Base-by-base conservation (phyloP, 202 grass and related monocot species). In the Schoenoplectus tabernaemontani region DNA sequence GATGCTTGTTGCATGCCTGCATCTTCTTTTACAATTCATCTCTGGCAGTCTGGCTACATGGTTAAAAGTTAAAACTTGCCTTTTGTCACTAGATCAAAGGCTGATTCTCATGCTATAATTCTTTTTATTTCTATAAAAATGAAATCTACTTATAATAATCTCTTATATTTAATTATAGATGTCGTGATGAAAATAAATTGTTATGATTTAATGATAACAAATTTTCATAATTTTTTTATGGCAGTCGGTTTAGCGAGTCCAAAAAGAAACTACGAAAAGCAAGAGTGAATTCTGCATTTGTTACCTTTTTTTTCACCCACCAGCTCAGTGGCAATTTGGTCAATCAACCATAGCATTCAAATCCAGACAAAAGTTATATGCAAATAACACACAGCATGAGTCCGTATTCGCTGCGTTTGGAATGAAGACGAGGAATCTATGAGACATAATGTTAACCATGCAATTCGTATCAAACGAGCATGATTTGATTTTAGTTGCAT, bases 301-400 rank as follows among this genome's bases (percentile, higher is more conserved):
- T 77, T 57, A 34, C 72, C 48, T n/a, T 59, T 59, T 58, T 36
- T 41, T 4, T 12, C 9, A 9, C 28, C 13, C n/a, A 30, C 10
- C 3, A 38, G 10, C 19, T 30, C 2, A 60, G 33, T 42, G 77
- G 77, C 39, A 79, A 61, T 23, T 62, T 61, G 22, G 77, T 79
- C 39, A 64, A 79, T 79, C 22, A 57, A 41, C 77, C 6, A 46
- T 32, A 28, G 59, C 41, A 22, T 80, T 80, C 37, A 20, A 65
- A 64, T 59, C 58, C 34, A 20, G 57, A 78, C 20, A 61, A 61
- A 76, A 44, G 42, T 20, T 36, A 44, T 44, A 61, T 16, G 56
- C 15, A 4, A 62, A 61, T 20, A 30, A 33, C 4, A 75, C 44
- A 75, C 4, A 54, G 22, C 46, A 10, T 34, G 16, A 51, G 17